Evolutionary conservation across 139 green algal species (phyloP).

Genomic region (Chlorella sorokiniana): DNA sequence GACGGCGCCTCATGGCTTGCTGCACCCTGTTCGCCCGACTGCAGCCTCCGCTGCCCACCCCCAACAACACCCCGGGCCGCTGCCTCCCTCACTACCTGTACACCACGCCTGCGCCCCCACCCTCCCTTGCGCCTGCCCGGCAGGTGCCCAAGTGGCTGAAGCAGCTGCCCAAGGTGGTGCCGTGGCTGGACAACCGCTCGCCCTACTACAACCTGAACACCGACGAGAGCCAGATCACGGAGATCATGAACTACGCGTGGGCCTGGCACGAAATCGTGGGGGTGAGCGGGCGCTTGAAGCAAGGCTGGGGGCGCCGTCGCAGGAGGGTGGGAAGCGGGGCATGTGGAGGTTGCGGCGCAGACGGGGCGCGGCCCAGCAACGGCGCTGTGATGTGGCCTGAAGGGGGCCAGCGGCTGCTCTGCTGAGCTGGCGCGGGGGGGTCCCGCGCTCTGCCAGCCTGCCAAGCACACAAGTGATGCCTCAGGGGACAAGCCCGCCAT

Average conservation of each 20-base stretch:
- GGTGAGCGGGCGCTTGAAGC: not conserved
- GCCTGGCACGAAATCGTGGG: slow-evolving; percentile 13
- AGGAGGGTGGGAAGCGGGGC: not conserved
- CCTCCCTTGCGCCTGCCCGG: not conserved
- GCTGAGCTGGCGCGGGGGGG: no score
- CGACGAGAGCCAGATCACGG: slow-evolving; percentile 3
- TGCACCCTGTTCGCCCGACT: not conserved
- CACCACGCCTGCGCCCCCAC: not conserved
- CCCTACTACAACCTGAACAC: slow-evolving; percentile 2
- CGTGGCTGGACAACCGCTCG: not conserved
- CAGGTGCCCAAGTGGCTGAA: slow-evolving; percentile 1
- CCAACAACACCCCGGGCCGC: not conserved
- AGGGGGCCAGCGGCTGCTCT: not conserved
- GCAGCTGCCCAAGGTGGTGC: slow-evolving; percentile 4
- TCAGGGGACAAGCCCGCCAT: no score
- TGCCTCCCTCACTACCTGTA: not conserved
- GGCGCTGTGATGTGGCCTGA: not conserved
- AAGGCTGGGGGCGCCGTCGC: no score
- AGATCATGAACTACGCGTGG: slow-evolving; percentile 7
- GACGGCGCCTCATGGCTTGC: not conserved
- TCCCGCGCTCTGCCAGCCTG: no score
- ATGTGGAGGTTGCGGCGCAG: no score
- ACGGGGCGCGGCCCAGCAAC: no score
- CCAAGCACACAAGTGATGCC: no score
- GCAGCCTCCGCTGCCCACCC: no score